Conservation (phyloP, 805 yeast genomes). For the Metschnikowia aberdeeniae region DNA sequence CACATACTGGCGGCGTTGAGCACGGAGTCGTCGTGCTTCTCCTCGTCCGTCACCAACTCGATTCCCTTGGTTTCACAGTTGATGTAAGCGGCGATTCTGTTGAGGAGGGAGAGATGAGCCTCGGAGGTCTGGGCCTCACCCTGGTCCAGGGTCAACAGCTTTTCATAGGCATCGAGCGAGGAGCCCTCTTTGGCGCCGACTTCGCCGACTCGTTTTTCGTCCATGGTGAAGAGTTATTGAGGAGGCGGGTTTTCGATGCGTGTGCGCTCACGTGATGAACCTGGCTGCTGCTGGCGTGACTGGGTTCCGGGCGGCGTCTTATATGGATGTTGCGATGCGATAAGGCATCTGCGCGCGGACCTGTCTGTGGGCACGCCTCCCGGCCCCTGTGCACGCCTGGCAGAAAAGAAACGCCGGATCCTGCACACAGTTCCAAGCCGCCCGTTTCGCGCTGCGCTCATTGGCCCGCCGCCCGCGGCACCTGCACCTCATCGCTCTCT, state of each 20-base stretch:
- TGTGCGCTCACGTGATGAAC: background rate
- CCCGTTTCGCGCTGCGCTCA: no score
- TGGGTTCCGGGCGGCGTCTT: background rate
- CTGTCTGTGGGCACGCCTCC: no score
- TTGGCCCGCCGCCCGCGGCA: no score
- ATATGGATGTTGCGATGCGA: background rate
- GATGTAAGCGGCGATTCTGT: conserved; percentile 31
- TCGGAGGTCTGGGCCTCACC: conserved; percentile 25
- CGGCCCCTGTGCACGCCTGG: no score
- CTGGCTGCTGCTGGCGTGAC: background rate
- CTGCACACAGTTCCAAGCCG: no score
- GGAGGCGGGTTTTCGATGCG: background rate
- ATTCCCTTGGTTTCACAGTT: conserved; percentile 63
- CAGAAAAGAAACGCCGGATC: background rate
- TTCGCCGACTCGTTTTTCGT: conserved; percentile 11
- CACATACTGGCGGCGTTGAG: conserved; percentile 81
- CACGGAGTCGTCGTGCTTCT: conserved; percentile 63
- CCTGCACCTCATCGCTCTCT: no score
- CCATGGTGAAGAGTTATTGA: background rate
- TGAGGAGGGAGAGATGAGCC: conserved; percentile 25
- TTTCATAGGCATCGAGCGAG: conserved; percentile 24
- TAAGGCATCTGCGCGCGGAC: background rate
- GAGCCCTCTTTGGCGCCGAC: conserved; percentile 16
- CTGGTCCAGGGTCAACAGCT: conserved; percentile 21
- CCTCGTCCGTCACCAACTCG: conserved; percentile 75